These are phyloP conservation scores for Diplodia scrobiculata DNA, from an alignment of 2,329 filamentous ascomycete genomes.

Conservation along the genomic window DNA sequence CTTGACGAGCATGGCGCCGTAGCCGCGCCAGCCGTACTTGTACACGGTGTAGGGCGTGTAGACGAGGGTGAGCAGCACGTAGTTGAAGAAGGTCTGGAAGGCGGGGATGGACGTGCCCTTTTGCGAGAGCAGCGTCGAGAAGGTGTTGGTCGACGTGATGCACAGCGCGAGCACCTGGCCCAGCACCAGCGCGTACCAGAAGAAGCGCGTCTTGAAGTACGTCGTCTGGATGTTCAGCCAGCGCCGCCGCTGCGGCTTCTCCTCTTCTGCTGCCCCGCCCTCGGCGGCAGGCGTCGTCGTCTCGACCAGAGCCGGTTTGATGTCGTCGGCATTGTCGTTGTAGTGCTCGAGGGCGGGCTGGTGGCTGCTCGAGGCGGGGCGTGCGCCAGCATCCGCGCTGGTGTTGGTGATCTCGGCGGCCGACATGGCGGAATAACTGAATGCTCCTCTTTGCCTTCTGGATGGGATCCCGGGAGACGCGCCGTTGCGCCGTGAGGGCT, in stretches of 20 bases:
- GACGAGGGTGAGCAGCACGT: constrained; percentile 77
- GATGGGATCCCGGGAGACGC: neutral
- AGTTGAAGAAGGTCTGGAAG: constrained; percentile 96
- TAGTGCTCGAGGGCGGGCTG: neutral
- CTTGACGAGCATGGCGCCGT: constrained; percentile 62
- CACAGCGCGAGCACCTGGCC: constrained; percentile 78
- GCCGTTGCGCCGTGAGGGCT: too few relatives aligned
- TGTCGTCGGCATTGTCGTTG: neutral
- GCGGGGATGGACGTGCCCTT: constrained; percentile 78
- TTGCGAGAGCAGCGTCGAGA: constrained; percentile 71
- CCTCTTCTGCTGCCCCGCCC: neutral
- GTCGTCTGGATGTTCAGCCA: constrained; percentile 17
- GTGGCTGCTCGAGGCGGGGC: neutral
- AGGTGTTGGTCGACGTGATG: constrained; percentile 91
- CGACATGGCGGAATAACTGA: neutral
- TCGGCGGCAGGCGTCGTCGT: neutral
- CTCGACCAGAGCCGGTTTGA: constrained; percentile 10
- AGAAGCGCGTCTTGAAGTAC: constrained; percentile 29
- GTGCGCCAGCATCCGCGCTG: neutral
- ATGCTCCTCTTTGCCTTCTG: too few relatives aligned
- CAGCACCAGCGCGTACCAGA: constrained; percentile 30
- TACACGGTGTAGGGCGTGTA: constrained; percentile 81
- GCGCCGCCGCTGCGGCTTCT: neutral
- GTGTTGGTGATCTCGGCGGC: constrained; percentile 2
- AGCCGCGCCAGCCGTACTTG: constrained; percentile 74